Base-by-base conservation (phyloP, 2,329 filamentous ascomycete genomes). In the Microdochium bolleyi region DNA sequence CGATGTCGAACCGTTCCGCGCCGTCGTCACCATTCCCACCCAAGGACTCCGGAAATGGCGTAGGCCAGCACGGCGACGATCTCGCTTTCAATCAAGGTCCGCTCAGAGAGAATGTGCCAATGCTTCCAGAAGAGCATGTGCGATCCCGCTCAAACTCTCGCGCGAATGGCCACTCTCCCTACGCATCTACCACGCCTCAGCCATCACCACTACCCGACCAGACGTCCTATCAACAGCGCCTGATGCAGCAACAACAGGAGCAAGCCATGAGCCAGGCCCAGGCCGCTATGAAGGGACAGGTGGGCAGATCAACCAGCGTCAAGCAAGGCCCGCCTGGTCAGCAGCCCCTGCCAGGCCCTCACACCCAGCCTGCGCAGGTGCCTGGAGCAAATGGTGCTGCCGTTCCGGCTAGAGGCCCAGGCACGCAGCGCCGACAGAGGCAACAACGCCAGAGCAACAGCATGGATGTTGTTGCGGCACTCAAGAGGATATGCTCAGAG, bases 401-500 rank as follows among this genome's bases (percentile, higher is more conserved):
- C 49, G 53, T 56, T 48, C 52, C 57, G 8, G 54, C 56, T 44
- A 70, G 64, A 55, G 70, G 54, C 60, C 67, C 68, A 32, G 69
- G 64, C 9, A 70, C 65, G 74, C 84, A 58, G 71, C 71, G 44
- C 77, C 78, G 92, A 51, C 83, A 92, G 56, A 88, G 92, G 61
- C 81, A 90, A 52, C 77, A 84, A 41, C 84, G 91, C 49, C 89
- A 92, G 65, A 95, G 87, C 67, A 89, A 83, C 59, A 84, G 81
- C 48, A 79, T 89, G 53, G 92, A 99, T 64, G 88, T 99, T 52
- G 80, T 95, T 38, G 82, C 84, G 21, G 85, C 89, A 19, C 78
- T 99, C 51, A 89, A 91, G 68, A 83, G 88, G 30, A 97, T 99
- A 58, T 97, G 94, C 68, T 92, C 85, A 22, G 84, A 90, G 51